phyloP scores from a whole-genome alignment of 345 rosid species.

The Brassica nigra region DNA sequence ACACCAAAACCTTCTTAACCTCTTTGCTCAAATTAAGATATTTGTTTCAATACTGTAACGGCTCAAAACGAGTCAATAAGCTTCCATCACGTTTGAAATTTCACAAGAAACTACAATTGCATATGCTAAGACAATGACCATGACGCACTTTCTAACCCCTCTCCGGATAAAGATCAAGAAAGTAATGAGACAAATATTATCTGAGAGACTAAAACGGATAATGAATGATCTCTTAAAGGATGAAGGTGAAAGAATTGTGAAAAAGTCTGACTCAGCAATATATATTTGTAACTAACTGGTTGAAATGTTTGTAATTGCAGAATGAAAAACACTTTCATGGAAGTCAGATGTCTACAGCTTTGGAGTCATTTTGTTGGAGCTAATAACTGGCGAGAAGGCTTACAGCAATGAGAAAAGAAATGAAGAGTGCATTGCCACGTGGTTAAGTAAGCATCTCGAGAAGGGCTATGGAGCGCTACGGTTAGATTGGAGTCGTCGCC shows the following conservation, averaged over 20 bases:
- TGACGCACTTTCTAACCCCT: constrained; percentile 12
- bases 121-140: constrained; percentile 26
- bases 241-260: too few species aligned
- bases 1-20: too few species aligned
- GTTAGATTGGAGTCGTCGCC: neutral
- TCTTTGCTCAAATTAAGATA: neutral
- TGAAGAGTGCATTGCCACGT: neutral
- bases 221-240: too few species aligned
- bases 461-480: neutral
- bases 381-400: neutral
- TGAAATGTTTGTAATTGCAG: neutral
- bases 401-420: too few species aligned
- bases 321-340: neutral
- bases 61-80: constrained; percentile 12
- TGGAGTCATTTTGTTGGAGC: neutral
- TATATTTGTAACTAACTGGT: neutral
- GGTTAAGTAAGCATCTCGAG: neutral
- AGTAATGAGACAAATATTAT: neutral
- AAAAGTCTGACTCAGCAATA: too few species aligned
- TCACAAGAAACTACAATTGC: constrained; percentile 5
- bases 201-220: too few species aligned
- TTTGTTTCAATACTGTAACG: constrained; percentile 31
- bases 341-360: neutral
- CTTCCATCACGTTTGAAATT: constrained; percentile 31
- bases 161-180: constrained; percentile 28